A percentile compares a stretch with the other conserved stretches of the same genome.
phyloP scores from a whole-genome alignment of 139 green algal species.

The Chlorella sp. region DNA sequence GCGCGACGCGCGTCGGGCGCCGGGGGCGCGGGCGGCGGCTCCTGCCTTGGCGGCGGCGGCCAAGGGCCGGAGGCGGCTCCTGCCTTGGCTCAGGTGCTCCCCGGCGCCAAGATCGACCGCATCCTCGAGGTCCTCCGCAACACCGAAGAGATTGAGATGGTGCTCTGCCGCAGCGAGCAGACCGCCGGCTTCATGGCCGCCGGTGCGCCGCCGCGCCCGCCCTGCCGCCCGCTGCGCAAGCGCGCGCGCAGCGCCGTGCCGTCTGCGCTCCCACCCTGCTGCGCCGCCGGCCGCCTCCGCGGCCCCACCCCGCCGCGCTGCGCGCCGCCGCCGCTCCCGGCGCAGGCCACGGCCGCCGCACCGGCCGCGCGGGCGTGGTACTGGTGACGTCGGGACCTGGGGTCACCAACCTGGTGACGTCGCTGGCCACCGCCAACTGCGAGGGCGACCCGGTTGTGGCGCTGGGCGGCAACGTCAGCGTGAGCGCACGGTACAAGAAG shows the following conservation, averaged over 20 bases:
- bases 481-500: slow-evolving; percentile 9
- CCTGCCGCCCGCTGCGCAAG: too few species aligned
- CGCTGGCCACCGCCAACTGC: slow-evolving; percentile 18
- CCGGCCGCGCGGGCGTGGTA: neutral
- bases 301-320: too few species aligned
- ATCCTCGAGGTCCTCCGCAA: slow-evolving; percentile 18
- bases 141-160: slow-evolving; percentile 2
- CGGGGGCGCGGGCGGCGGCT: too few species aligned
- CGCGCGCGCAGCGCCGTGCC: too few species aligned
- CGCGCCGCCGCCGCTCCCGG: too few species aligned
- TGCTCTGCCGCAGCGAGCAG: slow-evolving; percentile 27
- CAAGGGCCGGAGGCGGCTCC: too few species aligned
- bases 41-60: too few species aligned
- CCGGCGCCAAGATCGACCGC: slow-evolving; percentile 27
- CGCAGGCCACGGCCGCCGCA: slow-evolving; percentile 3
- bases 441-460: slow-evolving; percentile 25
- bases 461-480: slow-evolving; percentile 8
- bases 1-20: too few species aligned
- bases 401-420: slow-evolving; percentile 4
- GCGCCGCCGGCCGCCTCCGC: neutral
- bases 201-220: too few species aligned
- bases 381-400: slow-evolving; percentile 8
- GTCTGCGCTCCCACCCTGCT: neutral
- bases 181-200: slow-evolving; percentile 16
- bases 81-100: too few species aligned